A percentile compares a stretch with the other conserved stretches of the same genome.
These are phyloP conservation scores for Bonia amplexicaulis DNA, from an alignment of 176 grass and related monocot species.

Conservation along the genomic window DNA sequence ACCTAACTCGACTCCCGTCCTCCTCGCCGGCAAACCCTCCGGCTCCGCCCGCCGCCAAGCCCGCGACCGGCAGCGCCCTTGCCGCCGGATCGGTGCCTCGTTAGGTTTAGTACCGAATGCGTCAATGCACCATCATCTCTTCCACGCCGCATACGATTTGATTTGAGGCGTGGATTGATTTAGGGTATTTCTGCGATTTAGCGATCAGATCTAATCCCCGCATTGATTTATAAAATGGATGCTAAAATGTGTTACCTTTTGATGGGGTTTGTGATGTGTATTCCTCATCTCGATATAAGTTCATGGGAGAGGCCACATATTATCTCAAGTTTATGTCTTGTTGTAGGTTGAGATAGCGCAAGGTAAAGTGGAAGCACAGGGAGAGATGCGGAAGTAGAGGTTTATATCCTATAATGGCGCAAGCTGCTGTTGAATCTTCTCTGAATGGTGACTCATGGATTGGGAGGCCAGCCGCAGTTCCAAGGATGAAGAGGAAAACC, in stretches of 20 bases:
- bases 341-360: not conserved
- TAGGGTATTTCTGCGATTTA: not conserved
- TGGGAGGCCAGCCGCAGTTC: constrained; percentile 18
- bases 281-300: not conserved
- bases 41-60: not conserved
- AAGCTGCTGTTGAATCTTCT: constrained; percentile 52
- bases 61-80: not conserved
- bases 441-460: constrained; percentile 27
- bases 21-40: not conserved
- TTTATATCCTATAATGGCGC: constrained; percentile 36
- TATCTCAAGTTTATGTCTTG: not conserved
- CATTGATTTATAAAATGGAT: not conserved
- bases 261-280: not conserved
- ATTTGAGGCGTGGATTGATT: not conserved
- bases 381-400: constrained; percentile 29
- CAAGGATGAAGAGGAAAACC: constrained; percentile 82
- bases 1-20: not conserved
- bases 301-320: not conserved
- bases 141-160: not conserved
- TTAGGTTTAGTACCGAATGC: not conserved
- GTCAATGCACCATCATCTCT: not conserved
- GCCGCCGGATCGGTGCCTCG: not conserved
- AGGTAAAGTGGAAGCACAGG: not conserved
- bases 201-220: not conserved
- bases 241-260: not conserved